Evolutionary conservation across 2,329 filamentous ascomycete species (phyloP), one percentile per base, ranked within the genome.

Genomic region (Dissoconium aciculare): DNA sequence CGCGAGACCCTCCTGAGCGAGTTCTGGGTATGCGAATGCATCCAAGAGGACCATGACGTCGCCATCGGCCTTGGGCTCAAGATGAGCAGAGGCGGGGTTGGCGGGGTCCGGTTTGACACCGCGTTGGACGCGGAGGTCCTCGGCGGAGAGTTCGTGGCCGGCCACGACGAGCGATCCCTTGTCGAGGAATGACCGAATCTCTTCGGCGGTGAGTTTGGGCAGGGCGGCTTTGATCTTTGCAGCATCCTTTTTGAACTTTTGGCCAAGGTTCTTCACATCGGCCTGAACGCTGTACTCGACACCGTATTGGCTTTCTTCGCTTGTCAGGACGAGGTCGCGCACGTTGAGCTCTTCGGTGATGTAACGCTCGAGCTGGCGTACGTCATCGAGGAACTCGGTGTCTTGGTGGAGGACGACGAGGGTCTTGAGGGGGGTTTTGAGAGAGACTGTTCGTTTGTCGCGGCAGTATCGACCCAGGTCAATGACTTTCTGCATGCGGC

Each of bases 221-320:
- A 98, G 62, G 2, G 81, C 84, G 60, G 87, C 91, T 65, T 91
- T 91, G 44, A 95, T 84, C 52, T 78, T 82, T 42, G 75, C 73
- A 42, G 84, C 81, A 49, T 94, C 85, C 59, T 93, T 94, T 67
- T 92, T 92, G 45, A 95, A 69, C 63, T 95, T 95, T 70, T 93
- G 93, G 42, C 89, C 89, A 11, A 98, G 67, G 2, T 81, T 78
- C 10, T 89, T 84, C 78, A 89, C 94, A 56, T 98, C 89, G 5
- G 84, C 85, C 23, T 71, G 73, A 11, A 87, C 82, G 38, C 79
- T 83, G 60, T 94, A 92, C 51, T 89, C 77, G 27, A 98, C 84
- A 32, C 84, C 81, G 62, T 94, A 94, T 53, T 78, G 81, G 33
- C 73, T 77, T 59, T 95, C 89, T 41, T 95, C 84, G 5, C 71